phyloP scores from a whole-genome alignment of 1,284 basidiomycete genomes.

The Waitea zeae region DNA sequence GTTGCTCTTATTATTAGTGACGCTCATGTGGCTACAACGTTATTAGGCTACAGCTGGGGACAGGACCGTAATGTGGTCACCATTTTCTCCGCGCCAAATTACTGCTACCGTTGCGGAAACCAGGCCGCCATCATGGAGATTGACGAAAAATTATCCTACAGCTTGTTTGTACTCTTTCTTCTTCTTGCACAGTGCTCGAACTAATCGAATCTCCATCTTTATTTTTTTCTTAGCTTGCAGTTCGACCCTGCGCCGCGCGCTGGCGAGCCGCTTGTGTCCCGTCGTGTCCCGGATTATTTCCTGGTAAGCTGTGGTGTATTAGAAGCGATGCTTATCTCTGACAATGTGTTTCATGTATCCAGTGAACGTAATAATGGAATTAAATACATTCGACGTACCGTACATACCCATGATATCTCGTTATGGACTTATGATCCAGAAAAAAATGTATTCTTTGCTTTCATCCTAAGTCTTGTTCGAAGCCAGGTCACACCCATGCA shows the following conservation, averaged over 20 bases:
- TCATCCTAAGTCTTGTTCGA: too few relatives aligned
- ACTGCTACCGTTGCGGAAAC: slow-evolving; percentile 99
- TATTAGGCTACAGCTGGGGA: slow-evolving; percentile 81
- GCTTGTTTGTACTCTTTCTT: slow-evolving; percentile 43
- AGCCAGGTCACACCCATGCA: too few relatives aligned
- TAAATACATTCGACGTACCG: too few relatives aligned
- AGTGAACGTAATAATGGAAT: too few relatives aligned
- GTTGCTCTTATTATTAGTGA: neutral
- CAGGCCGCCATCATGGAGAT: slow-evolving; percentile 99
- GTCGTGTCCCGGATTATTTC: slow-evolving; percentile 97
- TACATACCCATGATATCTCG: too few relatives aligned
- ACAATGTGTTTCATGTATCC: too few relatives aligned
- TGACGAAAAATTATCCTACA: slow-evolving; percentile 95
- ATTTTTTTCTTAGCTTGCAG: slow-evolving; percentile 61
- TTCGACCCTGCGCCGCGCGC: slow-evolving; percentile 98
- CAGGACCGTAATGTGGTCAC: slow-evolving; percentile 99
- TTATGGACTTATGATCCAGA: too few relatives aligned
- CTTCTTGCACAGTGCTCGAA: slow-evolving; percentile 5
- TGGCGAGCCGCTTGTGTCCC: slow-evolving; percentile 93
- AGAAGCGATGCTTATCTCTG: neutral
- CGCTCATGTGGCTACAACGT: neutral
- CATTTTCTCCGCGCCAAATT: slow-evolving; percentile 98
- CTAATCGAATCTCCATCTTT: too few relatives aligned
- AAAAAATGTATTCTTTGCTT: too few relatives aligned
- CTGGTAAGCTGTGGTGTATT: too few relatives aligned